Base-by-base conservation (phyloP, 306 rosid genomes). In the Sindora glabra region DNA sequence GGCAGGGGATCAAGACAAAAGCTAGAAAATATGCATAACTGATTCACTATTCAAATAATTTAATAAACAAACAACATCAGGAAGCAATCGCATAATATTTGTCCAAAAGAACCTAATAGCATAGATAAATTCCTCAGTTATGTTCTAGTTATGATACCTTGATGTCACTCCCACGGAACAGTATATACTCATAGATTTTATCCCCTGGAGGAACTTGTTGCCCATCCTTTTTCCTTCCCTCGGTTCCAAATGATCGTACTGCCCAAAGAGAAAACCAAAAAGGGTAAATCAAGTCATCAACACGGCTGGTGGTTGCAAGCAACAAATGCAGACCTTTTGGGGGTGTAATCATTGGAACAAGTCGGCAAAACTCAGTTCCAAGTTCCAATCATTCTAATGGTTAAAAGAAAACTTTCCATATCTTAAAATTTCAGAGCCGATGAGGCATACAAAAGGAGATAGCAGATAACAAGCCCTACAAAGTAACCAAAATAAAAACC, bases 241-340 rank as follows among this genome's bases (percentile, higher is more conserved):
- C 98, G 6, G 98, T 88, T 62, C 98, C 98, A 59, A 88, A 92
- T 32, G 98, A 92, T n/a, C 94, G 82, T 34, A 92, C 98, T 91
- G 84, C 75, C 74, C 59, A n/a, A n/a, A n/a, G 45, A 64, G n/a
- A 50, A 74, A 76, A 64, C 18, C 3, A 32, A 26, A 54, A 47
- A n/a, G n/a, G n/a, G n/a, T n/a, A 59, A 16, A 56, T 70, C 50
- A 76, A n/a, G n/a, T 64, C 24, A 34, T 19, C 34, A 51, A 48
- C 29, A 47, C 33, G n/a, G n/a, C n/a, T n/a, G n/a, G n/a, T n/a
- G n/a, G n/a, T n/a, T n/a, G n/a, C n/a, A n/a, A 19, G 26, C 24
- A 59, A 32, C 3, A 8, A n/a, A n/a, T n/a, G n/a, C n/a, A n/a
- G n/a, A n/a, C n/a, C n/a, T n/a, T n/a, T n/a, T n/a, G n/a, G n/a